Evolutionary conservation across 2,329 filamentous ascomycete species (phyloP), one percentile per base, ranked within the genome.

Genomic region (Colletotrichum acutatum): DNA sequence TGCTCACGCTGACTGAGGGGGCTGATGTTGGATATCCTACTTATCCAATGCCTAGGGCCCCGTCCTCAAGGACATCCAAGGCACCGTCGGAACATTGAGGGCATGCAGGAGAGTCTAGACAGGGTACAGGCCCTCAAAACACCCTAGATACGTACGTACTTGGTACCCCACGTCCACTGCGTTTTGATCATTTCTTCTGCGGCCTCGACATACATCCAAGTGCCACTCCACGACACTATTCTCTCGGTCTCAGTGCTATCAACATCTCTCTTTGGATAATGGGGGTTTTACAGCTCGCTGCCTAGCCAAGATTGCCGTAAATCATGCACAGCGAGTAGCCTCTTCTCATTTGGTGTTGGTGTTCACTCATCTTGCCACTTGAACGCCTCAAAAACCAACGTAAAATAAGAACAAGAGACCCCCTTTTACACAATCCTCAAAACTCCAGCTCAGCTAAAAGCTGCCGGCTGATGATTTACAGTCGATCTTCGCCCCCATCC

Each of bases 101-200:
- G 52, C 32, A 37, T 46, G 37, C 58, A 56, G 64, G 56, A 52
- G 37, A 42, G 34, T 52, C 54, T 26, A 66, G 52, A 66, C 64
- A 60, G 64, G 64, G 56, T 53, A 53, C 42, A 60, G 63, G 63
- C 53, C 63, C 34, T 32, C n/a, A 32, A 65, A 30, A n/a, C 24
- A 49, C 26, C 63, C 63, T 30, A 11, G 37, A 54, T 12, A 16
- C 53, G 42, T 46, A 46, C 42, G 19, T 19, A 19, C 30, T 26
- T 53, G 52, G 8, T 37, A 42, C 42, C 37, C 56, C 53, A 57
- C 53, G 22, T 52, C 62, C 53, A 53, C 49, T 59, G 19, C 16
- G 59, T 46, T 30, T 19, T 34, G 42, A 11, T 8, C 37, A 19
- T 49, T 24, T 32, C 19, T 59, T 11, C 5, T 59, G 11, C 57